phyloP scores from a whole-genome alignment of 2,329 filamentous ascomycete species.

The Phialocephala subalpina region DNA sequence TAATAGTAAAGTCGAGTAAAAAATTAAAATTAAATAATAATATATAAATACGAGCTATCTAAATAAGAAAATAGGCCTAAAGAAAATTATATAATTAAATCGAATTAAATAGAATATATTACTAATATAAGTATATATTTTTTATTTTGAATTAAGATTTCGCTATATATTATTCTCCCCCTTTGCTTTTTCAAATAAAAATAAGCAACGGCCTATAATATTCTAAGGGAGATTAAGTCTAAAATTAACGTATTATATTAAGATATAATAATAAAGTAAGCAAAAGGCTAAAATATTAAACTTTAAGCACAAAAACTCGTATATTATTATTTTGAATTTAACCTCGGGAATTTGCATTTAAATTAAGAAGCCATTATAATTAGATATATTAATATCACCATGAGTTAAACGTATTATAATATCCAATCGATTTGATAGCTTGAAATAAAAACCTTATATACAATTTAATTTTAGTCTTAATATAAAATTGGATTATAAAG shows the following conservation, averaged over 20 bases:
- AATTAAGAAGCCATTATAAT: constrained; percentile 25
- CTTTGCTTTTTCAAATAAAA: constrained; percentile 19
- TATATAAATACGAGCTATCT: constrained; percentile 15
- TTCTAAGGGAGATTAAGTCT: constrained; percentile 16
- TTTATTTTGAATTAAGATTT: constrained; percentile 13
- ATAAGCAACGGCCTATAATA: constrained; percentile 17
- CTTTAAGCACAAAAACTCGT: constrained; percentile 32
- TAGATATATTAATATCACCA: constrained; percentile 29
- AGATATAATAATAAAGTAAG: constrained; percentile 34
- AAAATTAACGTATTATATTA: constrained; percentile 20
- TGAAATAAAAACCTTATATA: constrained; percentile 29
- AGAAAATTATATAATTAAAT: constrained; percentile 19
- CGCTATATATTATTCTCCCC: constrained; percentile 28
- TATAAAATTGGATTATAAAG: constrained; percentile 14
- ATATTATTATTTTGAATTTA: constrained; percentile 33
- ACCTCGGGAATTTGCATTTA: constrained; percentile 29
- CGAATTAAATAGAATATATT: constrained; percentile 13
- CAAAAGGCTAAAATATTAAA: constrained; percentile 29
- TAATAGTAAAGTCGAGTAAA: constrained; percentile 14
- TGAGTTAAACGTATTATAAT: constrained; percentile 34
- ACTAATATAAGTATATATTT: constrained; percentile 7
- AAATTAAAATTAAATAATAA: constrained; percentile 21
- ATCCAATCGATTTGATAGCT: constrained; percentile 32
- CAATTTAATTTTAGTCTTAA: not conserved
- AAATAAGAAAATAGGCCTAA: constrained; percentile 19